A percentile compares a stretch with the other conserved stretches of the same genome.
Evolutionary conservation across 345 rosid species (phyloP).

Genomic region (Linum usitatissimum): DNA sequence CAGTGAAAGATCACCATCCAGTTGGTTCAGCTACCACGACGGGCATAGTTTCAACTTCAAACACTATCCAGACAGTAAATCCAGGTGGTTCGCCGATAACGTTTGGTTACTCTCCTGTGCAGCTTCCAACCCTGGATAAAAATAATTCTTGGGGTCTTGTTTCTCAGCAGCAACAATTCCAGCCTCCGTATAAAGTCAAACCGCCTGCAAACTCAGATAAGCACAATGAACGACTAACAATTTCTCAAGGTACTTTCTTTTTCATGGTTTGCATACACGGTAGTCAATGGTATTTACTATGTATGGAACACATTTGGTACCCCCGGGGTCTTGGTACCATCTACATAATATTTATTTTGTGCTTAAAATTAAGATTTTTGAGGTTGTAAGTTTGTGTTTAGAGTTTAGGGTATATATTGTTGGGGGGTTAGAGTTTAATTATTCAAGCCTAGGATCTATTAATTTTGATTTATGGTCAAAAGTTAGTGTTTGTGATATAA

Average conservation of each 20-base stretch:
- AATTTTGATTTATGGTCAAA: too few species aligned
- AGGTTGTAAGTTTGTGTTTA: too few species aligned
- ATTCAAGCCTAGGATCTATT: too few species aligned
- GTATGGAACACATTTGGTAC: too few species aligned
- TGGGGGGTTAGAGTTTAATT: too few species aligned
- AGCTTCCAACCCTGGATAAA: conserved; percentile 76
- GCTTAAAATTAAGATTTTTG: too few species aligned
- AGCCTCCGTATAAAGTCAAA: conserved; percentile 44
- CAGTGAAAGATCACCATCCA: conserved; percentile 44
- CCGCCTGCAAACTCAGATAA: conserved; percentile 44
- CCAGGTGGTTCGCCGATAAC: conserved; percentile 53
- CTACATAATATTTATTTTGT: too few species aligned
- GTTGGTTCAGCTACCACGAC: conserved; percentile 30
- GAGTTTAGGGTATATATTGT: too few species aligned
- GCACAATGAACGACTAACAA: conserved; percentile 28
- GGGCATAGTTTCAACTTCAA: conserved; percentile 34
- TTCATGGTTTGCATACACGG: not conserved
- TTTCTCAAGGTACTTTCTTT: conserved; percentile 27
- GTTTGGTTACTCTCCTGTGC: conserved; percentile 73
- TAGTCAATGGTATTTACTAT: too few species aligned
- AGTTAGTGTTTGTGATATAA: too few species aligned
- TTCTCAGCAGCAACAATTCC: conserved; percentile 44
- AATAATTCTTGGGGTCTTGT: conserved; percentile 60
- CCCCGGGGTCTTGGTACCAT: too few species aligned
- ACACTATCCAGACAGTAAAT: conserved; percentile 30